Base-by-base conservation (phyloP, 176 grass and related monocot genomes). In the Elaeis guineensis region DNA sequence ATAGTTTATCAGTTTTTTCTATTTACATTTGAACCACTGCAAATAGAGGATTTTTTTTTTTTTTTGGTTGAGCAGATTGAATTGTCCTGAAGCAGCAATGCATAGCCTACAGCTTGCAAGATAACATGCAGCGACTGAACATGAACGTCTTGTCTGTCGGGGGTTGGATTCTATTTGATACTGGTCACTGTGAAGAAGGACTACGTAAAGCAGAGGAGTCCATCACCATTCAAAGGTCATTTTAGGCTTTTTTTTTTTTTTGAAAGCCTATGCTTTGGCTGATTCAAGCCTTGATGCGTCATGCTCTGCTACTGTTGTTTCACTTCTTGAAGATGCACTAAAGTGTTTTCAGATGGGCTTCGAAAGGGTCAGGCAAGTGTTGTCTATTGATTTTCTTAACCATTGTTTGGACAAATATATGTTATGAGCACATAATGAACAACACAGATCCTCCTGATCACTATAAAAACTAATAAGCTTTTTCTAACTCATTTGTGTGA, bases 211-310 rank as follows among this genome's bases (percentile, higher is more conserved):
- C 85, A 5, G 83, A 95, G 62, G 86, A 95, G 53, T 95, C 90
- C 17, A 77, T 95, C 67, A 81, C 74, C 63, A 86, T 90, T 56
- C 90, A 95, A 53, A 75, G 90, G 59, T 95, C 86, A 81, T 95
- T 95, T 67, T 86, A 95, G 71, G 90, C 90, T 49, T 95, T 95
- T 82, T n/a, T n/a, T n/a, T n/a, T n/a, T 95, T 95, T 86, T 77
- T 90, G 77, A 95, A 90, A 75, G 90, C 90, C 25, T 95, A 95
- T 16, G 90, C 87, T 74, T 79, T 95, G 82, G 90, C 90, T 60
- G 90, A 90, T 79, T 95, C 90, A 28, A 85, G 86, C 68, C 75
- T 81, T 50, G 86, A 90, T 21, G 73, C 82, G 19, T 86, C 86
- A 69, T 90, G 78, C 75, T 90, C 80, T 25, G 67, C 24, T 2